Evolutionary conservation across 768 basidiomycete species (phyloP).

Genomic region (Auricularia cornea): DNA sequence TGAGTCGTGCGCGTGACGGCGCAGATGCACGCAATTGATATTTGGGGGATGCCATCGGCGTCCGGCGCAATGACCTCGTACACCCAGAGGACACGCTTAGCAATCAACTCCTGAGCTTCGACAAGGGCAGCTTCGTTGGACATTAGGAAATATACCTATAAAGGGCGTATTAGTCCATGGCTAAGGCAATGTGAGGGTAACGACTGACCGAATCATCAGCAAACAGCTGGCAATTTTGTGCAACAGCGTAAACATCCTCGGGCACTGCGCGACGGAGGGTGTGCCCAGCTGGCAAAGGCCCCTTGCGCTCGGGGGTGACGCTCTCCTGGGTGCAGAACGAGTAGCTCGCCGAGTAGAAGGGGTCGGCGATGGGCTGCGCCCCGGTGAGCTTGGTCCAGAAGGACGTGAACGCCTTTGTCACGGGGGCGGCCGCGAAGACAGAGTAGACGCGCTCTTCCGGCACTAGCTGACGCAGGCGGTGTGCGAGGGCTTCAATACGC

Average conservation of each 20-base stretch:
- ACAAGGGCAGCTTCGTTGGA: conserved; percentile 29
- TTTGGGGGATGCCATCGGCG: conserved; percentile 9
- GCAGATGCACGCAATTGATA: conserved; percentile 49
- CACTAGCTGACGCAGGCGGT: conserved; percentile 28
- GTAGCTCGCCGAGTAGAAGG: conserved; percentile 58
- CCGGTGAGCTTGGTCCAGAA: conserved; percentile 43
- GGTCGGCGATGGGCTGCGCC: conserved; percentile 26
- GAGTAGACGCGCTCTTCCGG: conserved; percentile 47
- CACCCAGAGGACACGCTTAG: conserved; percentile 48
- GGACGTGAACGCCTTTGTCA: conserved; percentile 38
- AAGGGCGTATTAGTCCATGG: background rate
- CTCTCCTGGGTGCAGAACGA: conserved; percentile 44
- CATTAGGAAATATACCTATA: conserved; percentile 49
- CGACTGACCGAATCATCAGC: conserved; percentile 47
- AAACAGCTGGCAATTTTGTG: conserved; percentile 46
- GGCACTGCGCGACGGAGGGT: conserved; percentile 37
- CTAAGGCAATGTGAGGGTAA: conserved; percentile 2
- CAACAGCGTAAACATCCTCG: conserved; percentile 35
- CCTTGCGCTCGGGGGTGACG: conserved; percentile 19
- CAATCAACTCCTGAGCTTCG: conserved; percentile 47
- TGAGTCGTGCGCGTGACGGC: conserved; percentile 57
- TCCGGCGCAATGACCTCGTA: conserved; percentile 29
- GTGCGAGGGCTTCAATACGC: conserved; percentile 36
- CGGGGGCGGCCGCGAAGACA: conserved; percentile 46
- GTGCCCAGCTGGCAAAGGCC: conserved; percentile 24